These are phyloP conservation scores for Periconia macrospinosa DNA, from an alignment of 2,329 filamentous ascomycete species.

Conservation along the genomic window DNA sequence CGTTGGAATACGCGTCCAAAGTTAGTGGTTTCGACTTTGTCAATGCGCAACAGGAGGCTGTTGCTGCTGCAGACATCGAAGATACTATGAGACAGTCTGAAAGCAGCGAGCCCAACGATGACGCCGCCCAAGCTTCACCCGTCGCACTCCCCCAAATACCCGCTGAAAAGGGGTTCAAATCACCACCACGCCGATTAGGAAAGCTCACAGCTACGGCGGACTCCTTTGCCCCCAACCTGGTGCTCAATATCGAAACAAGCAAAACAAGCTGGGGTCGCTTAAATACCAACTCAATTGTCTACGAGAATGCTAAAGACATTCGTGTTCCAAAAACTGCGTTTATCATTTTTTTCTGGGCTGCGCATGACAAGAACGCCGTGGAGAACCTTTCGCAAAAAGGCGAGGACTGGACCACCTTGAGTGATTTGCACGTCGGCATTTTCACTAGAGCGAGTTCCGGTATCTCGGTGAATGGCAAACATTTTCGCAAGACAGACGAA, in stretches of 20 bases:
- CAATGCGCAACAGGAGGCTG: conserved; percentile 18
- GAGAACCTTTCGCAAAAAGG: conserved; percentile 45
- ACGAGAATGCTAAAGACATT: conserved; percentile 63
- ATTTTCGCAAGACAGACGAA: conserved; percentile 60
- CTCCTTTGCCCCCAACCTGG: conserved; percentile 66
- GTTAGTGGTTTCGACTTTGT: conserved; percentile 50
- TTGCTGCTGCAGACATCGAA: conserved; percentile 22
- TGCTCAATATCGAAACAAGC: conserved; percentile 65
- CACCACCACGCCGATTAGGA: conserved; percentile 57
- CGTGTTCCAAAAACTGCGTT: conserved; percentile 82
- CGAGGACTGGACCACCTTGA: conserved; percentile 57
- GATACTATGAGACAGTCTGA: conserved; percentile 33
- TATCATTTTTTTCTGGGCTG: conserved; percentile 62
- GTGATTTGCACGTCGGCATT: conserved; percentile 68
- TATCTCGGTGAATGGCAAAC: conserved; percentile 75
- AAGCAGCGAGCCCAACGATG: conserved; percentile 14
- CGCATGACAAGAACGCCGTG: conserved; percentile 69
- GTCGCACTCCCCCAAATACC: conserved; percentile 24
- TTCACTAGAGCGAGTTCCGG: conserved; percentile 77
- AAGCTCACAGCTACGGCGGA: conserved; percentile 66
- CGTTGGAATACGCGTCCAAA: conserved; percentile 48
- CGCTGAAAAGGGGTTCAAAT: conserved; percentile 35
- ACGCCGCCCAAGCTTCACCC: conserved; percentile 16
- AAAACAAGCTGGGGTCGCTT: conserved; percentile 79
- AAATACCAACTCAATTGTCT: conserved; percentile 67